Evolutionary conservation across 1,284 basidiomycete species (phyloP), one percentile per base, ranked within the genome.

Genomic region (Apiotrichum montevideense): DNA sequence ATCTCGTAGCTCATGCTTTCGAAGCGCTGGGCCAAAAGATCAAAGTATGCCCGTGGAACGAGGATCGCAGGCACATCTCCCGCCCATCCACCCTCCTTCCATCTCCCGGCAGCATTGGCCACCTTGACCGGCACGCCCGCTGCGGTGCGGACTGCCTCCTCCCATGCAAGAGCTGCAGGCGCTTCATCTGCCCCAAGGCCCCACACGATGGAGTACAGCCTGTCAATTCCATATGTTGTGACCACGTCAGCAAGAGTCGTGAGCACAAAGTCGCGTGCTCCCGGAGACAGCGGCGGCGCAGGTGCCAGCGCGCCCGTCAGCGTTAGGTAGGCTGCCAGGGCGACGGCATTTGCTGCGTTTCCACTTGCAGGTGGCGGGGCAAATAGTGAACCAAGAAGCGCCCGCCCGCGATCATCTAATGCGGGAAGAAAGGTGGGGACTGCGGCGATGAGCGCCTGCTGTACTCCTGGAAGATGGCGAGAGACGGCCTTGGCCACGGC

Each of bases 401-500:
- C 52, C 29, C 54, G 63, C 0, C 65, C 61, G 1, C 49, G 70
- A 35, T 81, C 74, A 50, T 86, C 82, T n/a, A 92, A 76, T 0
- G 73, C 63, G 0, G 75, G 68, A 45, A 84, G 81, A 87, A 90
- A 93, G 29, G 83, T 81, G 0, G 87, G 87, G 3, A 84, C 70
- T 41, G 53, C 45, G 8, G 52, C 55, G 2, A 75, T 33, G 3
- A 75, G 62, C 4, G 55, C 45, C 5, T 48, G 42, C 47, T 75
- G 73, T 0, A 72, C 66, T 4, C 61, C 52, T 1, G 70, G 68
- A 0, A 75, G 62, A 35, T 66, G 64, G 33, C 70, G 56, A 3
- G 50, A 42, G 21, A 70, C 54, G 2, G 61, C 57, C 9, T 29
- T 29, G 29, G 29, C 29, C 29, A 29, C 29, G 29, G 29, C 29